Evolutionary conservation across 768 basidiomycete species (phyloP), one percentile per base, ranked within the genome.

Genomic region (Suillus weaverae): DNA sequence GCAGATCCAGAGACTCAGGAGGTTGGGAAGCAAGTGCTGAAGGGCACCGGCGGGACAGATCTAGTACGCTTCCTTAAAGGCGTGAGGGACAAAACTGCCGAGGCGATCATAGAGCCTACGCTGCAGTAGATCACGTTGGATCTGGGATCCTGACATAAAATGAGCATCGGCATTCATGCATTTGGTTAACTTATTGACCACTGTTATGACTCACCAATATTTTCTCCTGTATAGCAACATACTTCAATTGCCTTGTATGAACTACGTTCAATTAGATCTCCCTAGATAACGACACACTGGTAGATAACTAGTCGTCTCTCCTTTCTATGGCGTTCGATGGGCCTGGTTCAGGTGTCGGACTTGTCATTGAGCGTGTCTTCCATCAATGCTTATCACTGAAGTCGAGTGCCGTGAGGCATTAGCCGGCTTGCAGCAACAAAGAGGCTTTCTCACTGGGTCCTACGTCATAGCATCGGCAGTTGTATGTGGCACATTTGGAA

Each of bases 41-140:
- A 84, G 67, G 94, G 94, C 0, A 94, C 92, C 0, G 93, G 93
- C 10, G 93, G 93, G 1, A 93, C 92, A 0, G 84, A 88, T 57
- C 75, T 95, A 53, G 86, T 90, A n/a, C 83, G 80, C 43, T 95
- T 95, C 70, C 75, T 95, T 69, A 93, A 88, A 73, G 83, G 83
- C 30, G 86, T 89, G 18, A 81, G 92, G 70, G 86, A 89, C 68
- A 83, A 87, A 63, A 94, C 92, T 9, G 79, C 79, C 9, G 81
- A 80, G 36, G 81, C 86, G 3, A 65, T 74, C n/a, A 53, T 76
- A 61, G 39, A 59, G 36, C 50, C n/a, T 61, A 38, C 57, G 1
- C 20, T 60, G 8, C 35, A 36, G 32, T 38, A 55, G 62, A 30
- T 4, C 7, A n/a, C 32, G 22, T 55, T 41, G 14, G 26, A 38